Evolutionary conservation across 192 early-diverging fungal species (phyloP).

Genomic region (Linnemannia elongata): DNA sequence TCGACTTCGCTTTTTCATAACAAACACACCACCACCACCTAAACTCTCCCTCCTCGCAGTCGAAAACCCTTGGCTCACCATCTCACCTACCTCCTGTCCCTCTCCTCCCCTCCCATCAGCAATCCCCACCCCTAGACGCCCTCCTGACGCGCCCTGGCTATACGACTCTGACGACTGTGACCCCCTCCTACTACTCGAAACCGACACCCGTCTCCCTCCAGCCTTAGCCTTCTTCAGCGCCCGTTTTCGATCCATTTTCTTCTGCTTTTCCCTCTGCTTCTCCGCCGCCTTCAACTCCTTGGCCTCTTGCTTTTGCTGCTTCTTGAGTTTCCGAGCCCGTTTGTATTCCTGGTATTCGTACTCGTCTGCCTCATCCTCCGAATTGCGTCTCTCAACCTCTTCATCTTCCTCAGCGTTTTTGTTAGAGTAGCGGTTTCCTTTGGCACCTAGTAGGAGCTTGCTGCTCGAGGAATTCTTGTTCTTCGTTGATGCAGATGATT

Average conservation of each 20-base stretch:
- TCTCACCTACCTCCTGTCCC: neutral
- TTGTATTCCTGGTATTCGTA: constrained; percentile 46
- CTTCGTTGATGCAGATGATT: too few relatives aligned
- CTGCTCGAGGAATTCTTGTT: too few relatives aligned
- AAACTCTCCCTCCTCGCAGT: neutral
- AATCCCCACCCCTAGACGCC: too few relatives aligned
- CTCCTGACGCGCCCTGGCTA: neutral
- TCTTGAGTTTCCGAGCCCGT: constrained; percentile 26
- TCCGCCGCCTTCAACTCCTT: constrained; percentile 18
- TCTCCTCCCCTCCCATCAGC: neutral
- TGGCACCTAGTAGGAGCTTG: too few relatives aligned
- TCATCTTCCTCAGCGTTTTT: constrained; percentile 8
- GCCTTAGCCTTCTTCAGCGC: constrained; percentile 14
- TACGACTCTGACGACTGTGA: neutral
- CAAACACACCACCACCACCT: neutral
- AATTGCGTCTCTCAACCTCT: constrained; percentile 12
- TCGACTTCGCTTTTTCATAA: constrained; percentile 6
- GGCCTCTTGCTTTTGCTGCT: constrained; percentile 23
- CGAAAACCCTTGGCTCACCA: neutral
- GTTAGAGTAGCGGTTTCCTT: neutral
- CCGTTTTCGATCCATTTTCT: constrained; percentile 11
- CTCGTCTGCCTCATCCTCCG: constrained; percentile 45
- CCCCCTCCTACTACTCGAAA: neutral
- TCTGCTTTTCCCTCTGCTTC: constrained; percentile 14
- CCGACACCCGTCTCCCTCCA: neutral